A percentile compares a stretch with the other conserved stretches of the same genome.
Conservation (phyloP, 495 filamentous ascomycete species). For the Neurospora discreta region DNA sequence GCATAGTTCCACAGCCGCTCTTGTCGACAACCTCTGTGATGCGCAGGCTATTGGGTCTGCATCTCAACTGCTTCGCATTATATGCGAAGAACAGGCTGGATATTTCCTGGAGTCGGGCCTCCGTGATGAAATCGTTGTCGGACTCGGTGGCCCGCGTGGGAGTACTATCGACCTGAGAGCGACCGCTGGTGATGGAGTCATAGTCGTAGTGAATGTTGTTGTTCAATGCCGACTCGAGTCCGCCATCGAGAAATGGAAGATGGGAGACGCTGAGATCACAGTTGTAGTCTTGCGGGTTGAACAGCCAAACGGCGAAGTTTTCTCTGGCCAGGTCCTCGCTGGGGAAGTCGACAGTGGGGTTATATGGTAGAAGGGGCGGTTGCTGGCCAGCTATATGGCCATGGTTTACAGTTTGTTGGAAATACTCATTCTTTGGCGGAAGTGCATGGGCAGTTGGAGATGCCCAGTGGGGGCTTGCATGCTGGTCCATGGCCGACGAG, state of each 20-base stretch:
- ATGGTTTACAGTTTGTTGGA: background rate
- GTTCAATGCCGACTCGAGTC: constrained; percentile 38
- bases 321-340: constrained; percentile 29
- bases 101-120: constrained; percentile 70
- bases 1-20: constrained; percentile 46
- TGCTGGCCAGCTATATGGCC: constrained; percentile 10
- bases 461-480: background rate
- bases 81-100: constrained; percentile 68
- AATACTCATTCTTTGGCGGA: background rate
- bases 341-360: constrained; percentile 23
- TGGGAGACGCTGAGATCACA: constrained; percentile 28
- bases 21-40: constrained; percentile 65
- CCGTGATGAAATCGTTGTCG: constrained; percentile 62
- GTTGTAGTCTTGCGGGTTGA: constrained; percentile 32
- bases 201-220: constrained; percentile 43
- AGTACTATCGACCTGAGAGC: constrained; percentile 61
- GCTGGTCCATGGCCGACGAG: background rate
- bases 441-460: background rate
- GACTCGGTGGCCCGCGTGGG: constrained; percentile 57
- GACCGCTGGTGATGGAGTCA: constrained; percentile 43
- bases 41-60: constrained; percentile 39
- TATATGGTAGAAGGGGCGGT: constrained; percentile 23
- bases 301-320: constrained; percentile 41
- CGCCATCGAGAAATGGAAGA: constrained; percentile 38
- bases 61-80: constrained; percentile 61